Evolutionary conservation across 2,329 filamentous ascomycete genomes (phyloP).

Genomic region (Cladophialophora yegresii): DNA sequence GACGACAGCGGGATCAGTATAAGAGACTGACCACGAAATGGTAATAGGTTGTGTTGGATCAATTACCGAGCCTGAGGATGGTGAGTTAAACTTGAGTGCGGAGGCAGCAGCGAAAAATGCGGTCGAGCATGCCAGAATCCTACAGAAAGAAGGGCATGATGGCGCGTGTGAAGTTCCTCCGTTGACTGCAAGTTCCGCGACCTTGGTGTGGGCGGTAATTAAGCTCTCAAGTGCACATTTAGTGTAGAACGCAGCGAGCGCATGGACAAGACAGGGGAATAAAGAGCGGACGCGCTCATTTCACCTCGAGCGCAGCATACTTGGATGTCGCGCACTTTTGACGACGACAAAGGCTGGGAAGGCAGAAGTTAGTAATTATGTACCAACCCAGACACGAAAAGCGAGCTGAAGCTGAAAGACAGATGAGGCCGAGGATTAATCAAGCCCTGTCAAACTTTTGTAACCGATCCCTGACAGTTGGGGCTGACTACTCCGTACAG

Average conservation of each 20-base stretch:
- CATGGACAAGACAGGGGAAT: neutral
- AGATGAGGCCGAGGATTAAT: neutral
- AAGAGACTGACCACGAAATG: conserved; percentile 30
- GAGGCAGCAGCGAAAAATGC: conserved; percentile 10
- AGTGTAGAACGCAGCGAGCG: neutral
- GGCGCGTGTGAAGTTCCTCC: neutral
- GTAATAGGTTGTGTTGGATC: conserved; percentile 34
- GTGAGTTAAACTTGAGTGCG: conserved; percentile 27
- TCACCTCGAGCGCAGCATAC: conserved; percentile 9
- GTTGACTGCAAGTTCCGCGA: too few relatives aligned
- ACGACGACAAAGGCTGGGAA: too few relatives aligned
- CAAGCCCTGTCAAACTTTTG: neutral
- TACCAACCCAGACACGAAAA: too few relatives aligned
- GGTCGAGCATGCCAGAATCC: conserved; percentile 1
- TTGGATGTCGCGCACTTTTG: neutral
- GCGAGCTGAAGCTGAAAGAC: too few relatives aligned
- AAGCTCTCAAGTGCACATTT: neutral
- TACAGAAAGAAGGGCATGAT: conserved; percentile 4
- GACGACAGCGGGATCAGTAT: conserved; percentile 45
- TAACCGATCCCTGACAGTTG: neutral
- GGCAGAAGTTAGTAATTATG: too few relatives aligned
- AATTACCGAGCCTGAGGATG: conserved; percentile 16
- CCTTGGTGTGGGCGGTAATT: neutral
- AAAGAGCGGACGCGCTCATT: conserved; percentile 16
- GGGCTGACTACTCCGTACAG: too few relatives aligned